Conservation (phyloP, 257 asterid genomes). For the Scutellaria galericulata region DNA sequence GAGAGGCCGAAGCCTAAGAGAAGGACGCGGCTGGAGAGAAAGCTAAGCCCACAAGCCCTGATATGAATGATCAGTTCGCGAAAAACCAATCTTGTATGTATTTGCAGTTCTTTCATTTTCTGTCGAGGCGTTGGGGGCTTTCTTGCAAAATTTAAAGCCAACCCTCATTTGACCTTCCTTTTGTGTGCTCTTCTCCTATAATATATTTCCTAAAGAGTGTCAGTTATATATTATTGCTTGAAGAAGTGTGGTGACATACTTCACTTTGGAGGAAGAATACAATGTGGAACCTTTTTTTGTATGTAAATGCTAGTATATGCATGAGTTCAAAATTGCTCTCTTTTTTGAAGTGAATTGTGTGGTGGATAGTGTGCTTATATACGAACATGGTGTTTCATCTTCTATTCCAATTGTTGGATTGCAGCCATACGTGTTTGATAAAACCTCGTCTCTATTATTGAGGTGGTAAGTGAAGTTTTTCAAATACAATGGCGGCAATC, state of each 20-base stretch:
- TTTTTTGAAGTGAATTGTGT: neutral
- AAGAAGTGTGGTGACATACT: constrained; percentile 28
- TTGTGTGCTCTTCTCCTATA: constrained; percentile 11
- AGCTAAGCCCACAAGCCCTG: constrained; percentile 47
- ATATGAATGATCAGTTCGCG: constrained; percentile 33
- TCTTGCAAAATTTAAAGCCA: constrained; percentile 10
- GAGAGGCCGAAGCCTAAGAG: constrained; percentile 88
- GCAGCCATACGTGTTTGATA: too few species aligned
- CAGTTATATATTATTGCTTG: constrained; percentile 17
- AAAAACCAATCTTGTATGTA: constrained; percentile 27
- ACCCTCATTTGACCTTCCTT: constrained; percentile 11
- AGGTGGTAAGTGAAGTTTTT: too few species aligned
- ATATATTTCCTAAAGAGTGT: constrained; percentile 20
- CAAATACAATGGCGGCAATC: too few species aligned
- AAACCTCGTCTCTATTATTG: too few species aligned
- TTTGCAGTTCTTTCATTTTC: constrained; percentile 24
- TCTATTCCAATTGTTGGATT: too few species aligned
- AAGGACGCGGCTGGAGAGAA: constrained; percentile 51
- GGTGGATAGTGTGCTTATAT: neutral
- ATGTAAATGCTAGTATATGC: constrained; percentile 36
- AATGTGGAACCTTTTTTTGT: constrained; percentile 32
- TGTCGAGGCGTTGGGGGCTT: neutral
- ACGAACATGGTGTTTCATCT: neutral
- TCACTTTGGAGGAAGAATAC: constrained; percentile 29
- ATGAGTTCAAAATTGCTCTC: neutral